Evolutionary conservation across 352 stramenopile genomes (phyloP).

Genomic region (Phytophthora podocarpi): DNA sequence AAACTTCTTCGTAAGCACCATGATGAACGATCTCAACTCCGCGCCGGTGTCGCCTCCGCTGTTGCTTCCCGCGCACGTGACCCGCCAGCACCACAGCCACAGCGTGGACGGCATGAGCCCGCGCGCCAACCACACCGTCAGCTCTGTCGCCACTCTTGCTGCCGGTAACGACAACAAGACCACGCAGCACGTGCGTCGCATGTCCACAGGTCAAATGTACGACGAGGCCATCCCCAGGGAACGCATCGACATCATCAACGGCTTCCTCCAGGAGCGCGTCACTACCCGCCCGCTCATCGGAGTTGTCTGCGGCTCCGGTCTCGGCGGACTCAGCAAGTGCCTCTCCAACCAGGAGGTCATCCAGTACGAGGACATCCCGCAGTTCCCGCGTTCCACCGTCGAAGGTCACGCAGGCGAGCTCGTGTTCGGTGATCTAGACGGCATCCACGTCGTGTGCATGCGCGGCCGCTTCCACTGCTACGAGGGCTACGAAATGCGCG

Average conservation of each 20-base stretch:
- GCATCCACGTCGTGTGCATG: slow-evolving; percentile 92
- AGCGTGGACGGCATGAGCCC: slow-evolving; percentile 47
- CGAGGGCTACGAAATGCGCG: slow-evolving; percentile 95
- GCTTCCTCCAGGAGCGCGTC: slow-evolving; percentile 66
- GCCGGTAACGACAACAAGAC: slow-evolving; percentile 10
- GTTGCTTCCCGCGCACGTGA: slow-evolving; percentile 27
- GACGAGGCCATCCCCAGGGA: slow-evolving; percentile 69
- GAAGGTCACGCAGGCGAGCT: slow-evolving; percentile 94
- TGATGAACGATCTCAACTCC: slow-evolving; percentile 45
- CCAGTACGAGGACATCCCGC: slow-evolving; percentile 93
- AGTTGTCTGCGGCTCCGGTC: slow-evolving; percentile 95
- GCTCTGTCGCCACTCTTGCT: slow-evolving; percentile 16
- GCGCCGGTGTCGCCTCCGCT: neutral
- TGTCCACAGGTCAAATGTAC: slow-evolving; percentile 66
- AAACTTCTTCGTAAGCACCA: slow-evolving; percentile 5
- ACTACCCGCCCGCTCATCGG: slow-evolving; percentile 63
- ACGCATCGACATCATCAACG: slow-evolving; percentile 80
- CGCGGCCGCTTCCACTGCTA: slow-evolving; percentile 97
- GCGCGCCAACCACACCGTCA: slow-evolving; percentile 5
- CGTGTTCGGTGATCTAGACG: slow-evolving; percentile 93
- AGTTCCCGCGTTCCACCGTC: slow-evolving; percentile 94
- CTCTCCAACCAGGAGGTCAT: slow-evolving; percentile 90
- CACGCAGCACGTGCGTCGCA: slow-evolving; percentile 38
- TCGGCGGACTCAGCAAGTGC: slow-evolving; percentile 92
- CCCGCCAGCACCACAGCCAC: slow-evolving; percentile 48